Base-by-base conservation (phyloP, 2,329 filamentous ascomycete species). In the Microcyclosporella mali region DNA sequence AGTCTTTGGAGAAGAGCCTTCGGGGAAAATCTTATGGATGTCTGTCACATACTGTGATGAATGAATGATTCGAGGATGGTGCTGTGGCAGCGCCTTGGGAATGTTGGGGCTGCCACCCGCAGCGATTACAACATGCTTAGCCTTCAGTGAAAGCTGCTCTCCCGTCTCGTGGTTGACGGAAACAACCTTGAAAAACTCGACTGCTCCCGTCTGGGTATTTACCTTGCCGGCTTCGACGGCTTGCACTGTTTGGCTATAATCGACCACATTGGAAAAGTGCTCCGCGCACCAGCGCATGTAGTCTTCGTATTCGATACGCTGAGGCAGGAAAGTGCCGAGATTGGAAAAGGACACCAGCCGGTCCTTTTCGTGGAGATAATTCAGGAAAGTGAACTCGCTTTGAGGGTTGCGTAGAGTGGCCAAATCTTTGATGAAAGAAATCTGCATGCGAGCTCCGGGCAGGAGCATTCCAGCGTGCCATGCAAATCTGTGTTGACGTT, bases 401-500 rank as follows among this genome's bases (percentile, higher is more conserved):
- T 84, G 79, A 6, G 90, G 90, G 62, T 97, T 82, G 45, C 90
- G 78, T 54, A 95, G 74, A 3, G 87, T 92, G 3, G 90, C 90
- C 65, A 97, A 78, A 62, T 97, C 90, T 70, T 97, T 97, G 70
- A 97, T 77, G 70, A 95, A 97, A 8, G 87, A 94, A 56, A 97
- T 97, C 64, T 97, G 90, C 90, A 97, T 97, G 69, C 85, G 88
- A 40, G 89, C 86, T 4, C 88, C 89, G 0, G 88, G 87, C 2
- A 97, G 77, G 46, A 95, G 79, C 90, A 97, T 97, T 46, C 90
- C 90, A 0, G 88, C 82, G 66, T 97, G 90, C 90, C 90, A 97
- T 45, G 85, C 80, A 61, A 97, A 97, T 36, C 75, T 70, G 25
- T 72, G 60, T 67, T 97, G 90, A 65, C 85, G 84, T 71, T 97